These are phyloP conservation scores for Fusarium setosum DNA, from an alignment of 2,329 filamentous ascomycete genomes.

Conservation along the genomic window DNA sequence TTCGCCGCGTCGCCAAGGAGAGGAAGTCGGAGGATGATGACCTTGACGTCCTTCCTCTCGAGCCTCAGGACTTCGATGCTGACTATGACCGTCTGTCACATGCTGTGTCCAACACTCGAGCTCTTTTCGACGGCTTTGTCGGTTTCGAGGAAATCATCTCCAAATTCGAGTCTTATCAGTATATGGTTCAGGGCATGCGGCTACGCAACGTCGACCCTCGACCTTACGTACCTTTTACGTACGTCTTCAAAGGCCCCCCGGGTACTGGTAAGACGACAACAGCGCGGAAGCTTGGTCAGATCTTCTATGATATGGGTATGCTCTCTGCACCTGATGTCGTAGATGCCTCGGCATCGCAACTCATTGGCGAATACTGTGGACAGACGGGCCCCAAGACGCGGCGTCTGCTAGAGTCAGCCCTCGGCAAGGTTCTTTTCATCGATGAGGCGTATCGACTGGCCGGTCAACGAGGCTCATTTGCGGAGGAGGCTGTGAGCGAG, in stretches of 20 bases:
- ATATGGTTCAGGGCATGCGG: constrained; percentile 63
- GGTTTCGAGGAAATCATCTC: constrained; percentile 68
- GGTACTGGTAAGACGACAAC: constrained; percentile 80
- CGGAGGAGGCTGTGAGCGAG: constrained; percentile 65
- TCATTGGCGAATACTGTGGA: constrained; percentile 75
- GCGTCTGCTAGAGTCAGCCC: constrained; percentile 67
- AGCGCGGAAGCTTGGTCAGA: constrained; percentile 75
- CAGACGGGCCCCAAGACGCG: constrained; percentile 76
- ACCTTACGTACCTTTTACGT: constrained; percentile 70
- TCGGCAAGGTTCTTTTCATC: constrained; percentile 77
- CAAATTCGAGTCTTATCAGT: constrained; percentile 67
- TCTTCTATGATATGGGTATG: constrained; percentile 81
- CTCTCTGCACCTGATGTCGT: constrained; percentile 70
- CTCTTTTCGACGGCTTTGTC: constrained; percentile 69
- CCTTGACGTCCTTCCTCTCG: constrained; percentile 37
- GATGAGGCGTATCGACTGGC: constrained; percentile 76
- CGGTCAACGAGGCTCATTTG: constrained; percentile 63
- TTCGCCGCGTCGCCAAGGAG: constrained; percentile 39
- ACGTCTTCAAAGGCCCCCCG: constrained; percentile 72
- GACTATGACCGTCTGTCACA: constrained; percentile 63
- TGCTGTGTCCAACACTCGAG: constrained; percentile 56
- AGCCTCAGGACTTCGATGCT: constrained; percentile 65
- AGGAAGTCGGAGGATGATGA: constrained; percentile 32
- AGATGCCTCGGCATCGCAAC: constrained; percentile 74
- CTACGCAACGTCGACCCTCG: constrained; percentile 62